Evolutionary conservation across 345 rosid genomes (phyloP).

Genomic region (Passiflora organensis): DNA sequence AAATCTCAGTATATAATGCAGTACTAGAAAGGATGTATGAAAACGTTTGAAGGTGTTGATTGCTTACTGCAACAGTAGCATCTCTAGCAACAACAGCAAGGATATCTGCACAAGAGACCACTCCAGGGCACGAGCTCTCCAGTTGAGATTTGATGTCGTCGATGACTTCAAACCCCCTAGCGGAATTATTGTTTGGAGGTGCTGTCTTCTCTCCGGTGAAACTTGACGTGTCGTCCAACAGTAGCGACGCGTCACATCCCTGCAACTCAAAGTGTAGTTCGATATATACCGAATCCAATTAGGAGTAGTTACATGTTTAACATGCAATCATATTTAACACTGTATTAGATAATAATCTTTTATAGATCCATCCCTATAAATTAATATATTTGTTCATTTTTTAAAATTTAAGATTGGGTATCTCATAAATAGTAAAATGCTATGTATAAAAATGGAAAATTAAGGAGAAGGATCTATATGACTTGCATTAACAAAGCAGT

Average conservation of each 20-base stretch:
- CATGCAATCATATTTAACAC: no score
- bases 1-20: background rate
- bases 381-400: background rate
- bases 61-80: slow-evolving; percentile 32
- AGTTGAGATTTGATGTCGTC: slow-evolving; percentile 68
- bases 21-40: no score
- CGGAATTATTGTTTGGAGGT: slow-evolving; percentile 51
- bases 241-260: slow-evolving; percentile 89
- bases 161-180: slow-evolving; percentile 68
- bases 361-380: no score
- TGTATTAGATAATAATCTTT: no score
- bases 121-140: slow-evolving; percentile 68
- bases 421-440: no score
- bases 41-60: no score
- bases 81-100: slow-evolving; percentile 69
- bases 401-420: background rate
- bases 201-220: slow-evolving; percentile 86
- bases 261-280: no score
- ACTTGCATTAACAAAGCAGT: slow-evolving; percentile 91
- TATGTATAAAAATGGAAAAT: no score
- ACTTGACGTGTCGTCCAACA: slow-evolving; percentile 71
- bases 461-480: no score
- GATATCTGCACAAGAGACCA: slow-evolving; percentile 84
- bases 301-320: no score
- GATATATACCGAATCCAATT: no score